Evolutionary conservation across 23 red algal species (phyloP).

Genomic region (Agarophyton chilense): DNA sequence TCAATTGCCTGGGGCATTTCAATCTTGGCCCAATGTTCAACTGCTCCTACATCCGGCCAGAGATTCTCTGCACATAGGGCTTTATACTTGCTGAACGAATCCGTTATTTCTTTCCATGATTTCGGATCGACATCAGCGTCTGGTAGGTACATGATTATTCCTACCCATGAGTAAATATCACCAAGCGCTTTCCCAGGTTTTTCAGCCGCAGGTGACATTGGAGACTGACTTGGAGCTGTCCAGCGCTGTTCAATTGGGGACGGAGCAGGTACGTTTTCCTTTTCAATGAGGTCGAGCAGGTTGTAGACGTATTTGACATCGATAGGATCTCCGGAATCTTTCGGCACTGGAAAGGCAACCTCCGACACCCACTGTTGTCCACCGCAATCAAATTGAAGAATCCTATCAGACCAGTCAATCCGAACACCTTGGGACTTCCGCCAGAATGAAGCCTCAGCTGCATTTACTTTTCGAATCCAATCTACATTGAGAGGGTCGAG

Average conservation of each 20-base stretch:
- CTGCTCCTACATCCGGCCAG: conserved; percentile 69
- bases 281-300: conserved; percentile 78
- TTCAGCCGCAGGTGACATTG: conserved; percentile 73
- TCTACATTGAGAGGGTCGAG: conserved; percentile 78
- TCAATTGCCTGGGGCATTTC: conserved; percentile 69
- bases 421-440: conserved; percentile 51
- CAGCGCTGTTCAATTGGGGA: conserved; percentile 95
- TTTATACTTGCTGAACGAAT: conserved; percentile 79
- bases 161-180: conserved; percentile 85
- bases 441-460: conserved; percentile 86
- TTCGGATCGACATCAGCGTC: conserved; percentile 39
- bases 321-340: neutral
- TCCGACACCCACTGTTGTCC: conserved; percentile 97
- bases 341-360: conserved; percentile 77
- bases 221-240: conserved; percentile 76
- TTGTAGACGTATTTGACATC: conserved; percentile 75
- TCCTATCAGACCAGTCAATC: conserved; percentile 75
- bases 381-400: conserved; percentile 94
- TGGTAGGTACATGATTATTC: conserved; percentile 98
- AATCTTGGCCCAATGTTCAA: conserved; percentile 92
- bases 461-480: conserved; percentile 79
- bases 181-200: conserved; percentile 53
- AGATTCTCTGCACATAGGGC: conserved; percentile 52
- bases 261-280: conserved; percentile 77
- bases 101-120: conserved; percentile 55